Evolutionary conservation across 371 early-diverging fungal genomes (phyloP).

Genomic region (Haplosporangium sp.): DNA sequence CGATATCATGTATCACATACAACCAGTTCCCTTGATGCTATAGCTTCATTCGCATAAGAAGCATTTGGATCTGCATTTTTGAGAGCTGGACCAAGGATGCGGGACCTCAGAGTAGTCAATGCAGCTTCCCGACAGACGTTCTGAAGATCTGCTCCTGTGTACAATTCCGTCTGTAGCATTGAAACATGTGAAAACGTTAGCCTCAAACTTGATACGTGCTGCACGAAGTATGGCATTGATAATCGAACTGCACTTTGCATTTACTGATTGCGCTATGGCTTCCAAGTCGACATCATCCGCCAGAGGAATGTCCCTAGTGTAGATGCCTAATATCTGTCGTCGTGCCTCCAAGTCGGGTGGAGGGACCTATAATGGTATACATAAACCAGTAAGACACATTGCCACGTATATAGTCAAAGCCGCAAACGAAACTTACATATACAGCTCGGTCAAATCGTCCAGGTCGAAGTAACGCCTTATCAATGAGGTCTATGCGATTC

Average conservation of each 20-base stretch:
- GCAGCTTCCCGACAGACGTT: slow-evolving; percentile 97
- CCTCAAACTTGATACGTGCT: background rate
- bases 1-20: slow-evolving; percentile 11
- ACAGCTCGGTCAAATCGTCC: slow-evolving; percentile 95
- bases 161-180: slow-evolving; percentile 76
- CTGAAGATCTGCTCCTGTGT: slow-evolving; percentile 98
- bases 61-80: background rate
- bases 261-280: slow-evolving; percentile 68
- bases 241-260: background rate
- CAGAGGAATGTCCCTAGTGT: slow-evolving; percentile 85
- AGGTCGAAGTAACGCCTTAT: slow-evolving; percentile 93
- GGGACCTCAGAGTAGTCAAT: slow-evolving; percentile 79
- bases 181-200: background rate
- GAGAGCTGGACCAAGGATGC: slow-evolving; percentile 12
- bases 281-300: slow-evolving; percentile 76
- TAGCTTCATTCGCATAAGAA: background rate
- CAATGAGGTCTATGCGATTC: slow-evolving; percentile 97
- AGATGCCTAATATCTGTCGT: slow-evolving; percentile 85
- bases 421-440: slow-evolving; percentile 71
- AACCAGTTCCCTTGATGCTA: slow-evolving; percentile 13
- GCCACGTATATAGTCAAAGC: background rate
- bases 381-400: background rate
- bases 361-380: slow-evolving; percentile 63
- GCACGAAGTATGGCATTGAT: background rate
- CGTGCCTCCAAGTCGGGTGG: slow-evolving; percentile 90